Base-by-base conservation (phyloP, 805 yeast genomes). In the Yarrowia sp. region DNA sequence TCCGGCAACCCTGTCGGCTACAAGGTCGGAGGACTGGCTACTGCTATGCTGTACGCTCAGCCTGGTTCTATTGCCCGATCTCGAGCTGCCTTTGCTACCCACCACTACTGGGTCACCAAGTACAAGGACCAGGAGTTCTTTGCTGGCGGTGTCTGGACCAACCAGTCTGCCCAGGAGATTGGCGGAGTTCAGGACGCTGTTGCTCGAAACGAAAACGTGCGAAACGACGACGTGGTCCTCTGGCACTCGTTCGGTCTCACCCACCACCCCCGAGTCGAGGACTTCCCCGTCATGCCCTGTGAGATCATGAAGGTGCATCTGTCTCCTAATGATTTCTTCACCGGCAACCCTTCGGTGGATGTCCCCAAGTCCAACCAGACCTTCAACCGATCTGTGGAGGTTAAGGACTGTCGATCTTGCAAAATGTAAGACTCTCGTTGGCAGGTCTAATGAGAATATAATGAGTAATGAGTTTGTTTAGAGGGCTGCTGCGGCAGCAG, bases 211-310 rank as follows among this genome's bases (percentile, higher is more conserved):
- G 92, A 87, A 66, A 73, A 77, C 36, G 90, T 88, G 36, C 86
- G 92, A 83, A 83, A 88, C 75, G 86, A 86, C 19, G 92, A 89
- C 70, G 74, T 85, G 66, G 91, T 89, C 67, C 87, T 89, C 48
- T 89, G 93, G 92, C 88, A 89, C 68, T 88, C 95, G 51, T 74
- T 89, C 73, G 92, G 90, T 28, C 82, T 89, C 78, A 89, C 93
- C 3, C 96, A 89, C 73, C 83, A 88, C 71, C 95, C 95, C 71
- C 82, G 90, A 72, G 85, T 87, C 38, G 96, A 89, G 78, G 93
- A 89, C 75, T 89, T 89, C 87, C 96, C 96, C 56, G 92, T 89
- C 62, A 89, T 89, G 96, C 92, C 95, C 35, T 89, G 87, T 65
- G 96, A 89, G 77, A 85, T 85, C 68, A 85, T 87, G 78, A 84